Evolutionary conservation across 495 filamentous ascomycete species (phyloP).

Genomic region (Trichoderma reesei): DNA sequence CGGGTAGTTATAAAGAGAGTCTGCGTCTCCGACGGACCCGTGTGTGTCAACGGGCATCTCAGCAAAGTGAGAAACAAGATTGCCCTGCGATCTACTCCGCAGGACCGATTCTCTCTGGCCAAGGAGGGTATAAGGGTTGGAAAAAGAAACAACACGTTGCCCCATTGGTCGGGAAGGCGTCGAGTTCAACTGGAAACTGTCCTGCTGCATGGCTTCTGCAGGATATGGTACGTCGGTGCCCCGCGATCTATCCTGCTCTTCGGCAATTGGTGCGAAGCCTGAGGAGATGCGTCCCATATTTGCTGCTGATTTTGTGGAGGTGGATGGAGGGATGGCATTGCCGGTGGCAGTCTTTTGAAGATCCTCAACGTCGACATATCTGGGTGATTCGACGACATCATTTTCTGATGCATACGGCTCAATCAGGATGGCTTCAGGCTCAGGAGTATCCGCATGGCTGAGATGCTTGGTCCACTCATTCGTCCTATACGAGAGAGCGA

Average conservation of each 20-base stretch:
- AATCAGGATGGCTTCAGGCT: slow-evolving; percentile 50
- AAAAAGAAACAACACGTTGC: slow-evolving; percentile 45
- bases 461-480: slow-evolving; percentile 97
- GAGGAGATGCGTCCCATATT: background rate
- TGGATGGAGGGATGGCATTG: slow-evolving; percentile 31
- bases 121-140: slow-evolving; percentile 46
- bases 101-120: slow-evolving; percentile 51
- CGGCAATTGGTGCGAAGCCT: slow-evolving; percentile 1
- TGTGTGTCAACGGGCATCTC: slow-evolving; percentile 12
- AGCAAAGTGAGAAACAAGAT: slow-evolving; percentile 17
- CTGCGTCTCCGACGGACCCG: slow-evolving; percentile 25
- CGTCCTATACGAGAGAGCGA: slow-evolving; percentile 76
- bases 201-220: background rate
- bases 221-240: background rate
- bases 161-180: slow-evolving; percentile 26
- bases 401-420: slow-evolving; percentile 27
- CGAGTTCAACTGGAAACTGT: background rate
- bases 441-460: slow-evolving; percentile 63
- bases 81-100: slow-evolving; percentile 35
- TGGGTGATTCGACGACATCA: slow-evolving; percentile 38
- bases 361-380: slow-evolving; percentile 53
- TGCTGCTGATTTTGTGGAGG: background rate
- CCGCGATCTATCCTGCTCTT: background rate
- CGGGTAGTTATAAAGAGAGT: slow-evolving; percentile 24
- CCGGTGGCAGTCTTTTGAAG: slow-evolving; percentile 58